phyloP scores from a whole-genome alignment of 2,329 filamentous ascomycete genomes.

The Diaporthe helianthi region DNA sequence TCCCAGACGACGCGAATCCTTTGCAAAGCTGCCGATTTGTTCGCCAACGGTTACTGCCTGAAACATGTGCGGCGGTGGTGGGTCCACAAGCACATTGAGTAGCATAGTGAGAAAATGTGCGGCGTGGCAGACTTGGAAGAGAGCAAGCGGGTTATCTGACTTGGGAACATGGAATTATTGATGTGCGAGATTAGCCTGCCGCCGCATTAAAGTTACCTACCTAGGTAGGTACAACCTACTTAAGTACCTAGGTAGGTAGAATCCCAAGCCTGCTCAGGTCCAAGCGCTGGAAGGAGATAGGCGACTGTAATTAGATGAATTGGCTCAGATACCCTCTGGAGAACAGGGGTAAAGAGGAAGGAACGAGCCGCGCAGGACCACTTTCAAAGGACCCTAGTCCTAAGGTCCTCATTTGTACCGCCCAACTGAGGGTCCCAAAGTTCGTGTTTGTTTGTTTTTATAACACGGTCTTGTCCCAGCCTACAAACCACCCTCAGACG shows the following conservation, averaged over 20 bases:
- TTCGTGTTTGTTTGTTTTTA: conserved; percentile 19
- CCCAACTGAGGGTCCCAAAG: too few species aligned
- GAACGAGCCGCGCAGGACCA: conserved; percentile 5
- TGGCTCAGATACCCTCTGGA: not conserved
- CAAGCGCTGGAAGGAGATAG: not conserved
- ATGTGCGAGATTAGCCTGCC: too few species aligned
- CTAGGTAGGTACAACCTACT: too few species aligned
- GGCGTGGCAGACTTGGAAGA: not conserved
- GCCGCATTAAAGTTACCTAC: too few species aligned
- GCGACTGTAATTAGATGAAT: not conserved
- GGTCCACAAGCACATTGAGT: not conserved
- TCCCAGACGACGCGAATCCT: not conserved
- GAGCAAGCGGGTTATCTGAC: too few species aligned
- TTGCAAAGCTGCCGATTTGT: conserved; percentile 12
- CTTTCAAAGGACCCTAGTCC: too few species aligned
- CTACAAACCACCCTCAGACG: not conserved
- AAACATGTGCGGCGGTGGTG: conserved; percentile 7
- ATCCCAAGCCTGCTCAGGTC: not conserved
- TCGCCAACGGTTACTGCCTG: not conserved
- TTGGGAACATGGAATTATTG: not conserved
- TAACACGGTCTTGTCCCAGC: not conserved
- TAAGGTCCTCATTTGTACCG: too few species aligned
- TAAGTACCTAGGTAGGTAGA: too few species aligned
- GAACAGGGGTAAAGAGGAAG: conserved; percentile 13
- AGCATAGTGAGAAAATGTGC: not conserved